These are phyloP conservation scores for Cubamyces lactineus DNA, from an alignment of 768 basidiomycete species.

Conservation along the genomic window DNA sequence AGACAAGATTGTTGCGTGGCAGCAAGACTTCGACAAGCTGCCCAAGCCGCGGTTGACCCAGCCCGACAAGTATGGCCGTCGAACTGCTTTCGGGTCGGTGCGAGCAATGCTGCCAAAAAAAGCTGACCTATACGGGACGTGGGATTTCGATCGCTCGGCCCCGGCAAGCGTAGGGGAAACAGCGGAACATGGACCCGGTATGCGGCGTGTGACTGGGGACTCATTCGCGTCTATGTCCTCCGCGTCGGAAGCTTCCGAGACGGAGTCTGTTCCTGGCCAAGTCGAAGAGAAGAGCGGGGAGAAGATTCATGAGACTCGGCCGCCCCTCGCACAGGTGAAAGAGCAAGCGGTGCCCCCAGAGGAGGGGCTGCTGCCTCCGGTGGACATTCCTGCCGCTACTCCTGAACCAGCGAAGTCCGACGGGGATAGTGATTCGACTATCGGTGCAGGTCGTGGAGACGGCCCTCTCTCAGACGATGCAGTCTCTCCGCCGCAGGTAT, in stretches of 20 bases:
- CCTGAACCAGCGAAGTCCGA: slow-evolving; percentile 50
- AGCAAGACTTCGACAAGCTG: slow-evolving; percentile 87
- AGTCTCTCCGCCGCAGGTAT: slow-evolving; percentile 25
- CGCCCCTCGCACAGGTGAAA: not conserved
- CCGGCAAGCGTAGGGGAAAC: slow-evolving; percentile 75
- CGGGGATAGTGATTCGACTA: slow-evolving; percentile 83
- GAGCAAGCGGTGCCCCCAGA: slow-evolving; percentile 26
- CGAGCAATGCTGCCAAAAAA: slow-evolving; percentile 73
- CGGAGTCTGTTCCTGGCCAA: slow-evolving; percentile 47
- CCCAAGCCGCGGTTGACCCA: slow-evolving; percentile 67
- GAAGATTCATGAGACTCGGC: not conserved
- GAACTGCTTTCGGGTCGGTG: slow-evolving; percentile 69
- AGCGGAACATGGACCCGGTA: slow-evolving; percentile 55
- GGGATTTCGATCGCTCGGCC: slow-evolving; percentile 57
- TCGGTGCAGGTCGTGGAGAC: slow-evolving; percentile 53
- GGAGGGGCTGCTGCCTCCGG: slow-evolving; percentile 9
- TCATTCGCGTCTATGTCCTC: slow-evolving; percentile 59
- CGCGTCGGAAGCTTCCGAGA: slow-evolving; percentile 72
- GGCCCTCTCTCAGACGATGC: slow-evolving; percentile 14
- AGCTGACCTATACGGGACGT: slow-evolving; percentile 55
- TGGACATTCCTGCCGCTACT: slow-evolving; percentile 15
- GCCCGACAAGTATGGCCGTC: slow-evolving; percentile 49
- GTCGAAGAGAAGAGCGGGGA: slow-evolving; percentile 10
- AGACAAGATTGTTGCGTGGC: slow-evolving; percentile 96
- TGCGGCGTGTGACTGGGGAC: slow-evolving; percentile 54